Conservation (phyloP, 257 asterid species). For the Fraxinus excelsior region DNA sequence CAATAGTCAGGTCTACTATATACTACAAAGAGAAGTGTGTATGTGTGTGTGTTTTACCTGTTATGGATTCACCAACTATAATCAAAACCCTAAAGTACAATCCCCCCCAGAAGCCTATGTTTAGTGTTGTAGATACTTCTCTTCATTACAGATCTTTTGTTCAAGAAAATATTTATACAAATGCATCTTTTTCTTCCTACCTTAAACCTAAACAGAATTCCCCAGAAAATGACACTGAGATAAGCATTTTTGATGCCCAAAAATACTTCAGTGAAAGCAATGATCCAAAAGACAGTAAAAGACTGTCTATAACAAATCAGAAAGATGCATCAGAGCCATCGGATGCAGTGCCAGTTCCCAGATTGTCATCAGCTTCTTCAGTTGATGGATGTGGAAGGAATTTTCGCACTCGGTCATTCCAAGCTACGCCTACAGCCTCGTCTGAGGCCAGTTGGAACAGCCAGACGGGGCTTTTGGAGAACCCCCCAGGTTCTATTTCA, state of each 20-base stretch:
- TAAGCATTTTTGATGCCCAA: constrained; percentile 84
- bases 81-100: constrained; percentile 47
- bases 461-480: constrained; percentile 66
- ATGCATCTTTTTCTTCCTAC: constrained; percentile 61
- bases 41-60: constrained; percentile 18
- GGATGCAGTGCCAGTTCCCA: constrained; percentile 29
- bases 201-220: constrained; percentile 31
- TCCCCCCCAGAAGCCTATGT: constrained; percentile 52
- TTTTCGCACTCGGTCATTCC: constrained; percentile 51
- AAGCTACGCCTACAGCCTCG: constrained; percentile 82
- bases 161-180: constrained; percentile 29
- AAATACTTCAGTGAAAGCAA: constrained; percentile 69
- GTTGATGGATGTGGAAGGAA: constrained; percentile 53
- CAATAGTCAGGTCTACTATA: background rate
- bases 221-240: constrained; percentile 45
- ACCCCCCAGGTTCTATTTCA: constrained; percentile 54
- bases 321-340: constrained; percentile 18
- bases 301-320: background rate
- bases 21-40: constrained; percentile 11
- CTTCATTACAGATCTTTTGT: constrained; percentile 41
- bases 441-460: constrained; percentile 97
- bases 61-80: constrained; percentile 53
- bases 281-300: constrained; percentile 30
- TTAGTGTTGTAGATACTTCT: constrained; percentile 44
- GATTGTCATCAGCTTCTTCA: constrained; percentile 58